phyloP scores from a whole-genome alignment of 768 basidiomycete genomes.

The Tubosaeta sp. region DNA sequence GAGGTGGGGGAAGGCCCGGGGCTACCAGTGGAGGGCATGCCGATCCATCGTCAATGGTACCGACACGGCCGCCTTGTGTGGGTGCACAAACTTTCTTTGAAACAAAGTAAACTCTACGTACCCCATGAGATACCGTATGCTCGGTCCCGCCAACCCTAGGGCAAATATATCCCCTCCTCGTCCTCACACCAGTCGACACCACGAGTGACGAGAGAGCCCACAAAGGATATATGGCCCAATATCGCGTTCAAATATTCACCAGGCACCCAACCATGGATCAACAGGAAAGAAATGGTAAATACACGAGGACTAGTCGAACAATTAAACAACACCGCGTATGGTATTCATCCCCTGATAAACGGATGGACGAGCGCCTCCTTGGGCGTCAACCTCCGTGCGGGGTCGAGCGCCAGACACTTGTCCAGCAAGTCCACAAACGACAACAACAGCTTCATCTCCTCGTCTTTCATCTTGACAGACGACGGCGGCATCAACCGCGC shows the following conservation, averaged over 20 bases:
- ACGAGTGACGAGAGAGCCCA: not conserved
- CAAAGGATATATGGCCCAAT: not conserved
- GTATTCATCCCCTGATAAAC: conserved; percentile 62
- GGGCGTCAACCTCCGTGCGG: conserved; percentile 80
- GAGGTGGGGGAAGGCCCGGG: no score
- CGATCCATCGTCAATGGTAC: no score
- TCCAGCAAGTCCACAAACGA: conserved; percentile 90
- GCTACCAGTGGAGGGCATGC: no score
- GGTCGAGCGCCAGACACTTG: conserved; percentile 85
- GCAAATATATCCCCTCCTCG: no score
- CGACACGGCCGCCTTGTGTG: no score
- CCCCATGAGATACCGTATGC: no score
- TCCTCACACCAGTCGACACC: not conserved
- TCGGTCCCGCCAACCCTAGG: no score
- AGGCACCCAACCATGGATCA: not conserved
- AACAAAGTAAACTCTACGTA: no score
- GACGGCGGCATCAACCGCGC: conserved; percentile 78
- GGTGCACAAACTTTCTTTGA: no score
- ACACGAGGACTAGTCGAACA: conserved; percentile 1
- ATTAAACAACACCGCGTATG: conserved; percentile 13
- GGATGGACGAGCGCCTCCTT: conserved; percentile 85
- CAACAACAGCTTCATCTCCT: conserved; percentile 74
- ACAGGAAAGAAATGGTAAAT: not conserved
- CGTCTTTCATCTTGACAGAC: conserved; percentile 78
- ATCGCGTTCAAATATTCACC: not conserved